A percentile compares a stretch with the other conserved stretches of the same genome.
Conservation (phyloP, 2,329 filamentous ascomycete genomes). For the Exophiala calicioides region DNA sequence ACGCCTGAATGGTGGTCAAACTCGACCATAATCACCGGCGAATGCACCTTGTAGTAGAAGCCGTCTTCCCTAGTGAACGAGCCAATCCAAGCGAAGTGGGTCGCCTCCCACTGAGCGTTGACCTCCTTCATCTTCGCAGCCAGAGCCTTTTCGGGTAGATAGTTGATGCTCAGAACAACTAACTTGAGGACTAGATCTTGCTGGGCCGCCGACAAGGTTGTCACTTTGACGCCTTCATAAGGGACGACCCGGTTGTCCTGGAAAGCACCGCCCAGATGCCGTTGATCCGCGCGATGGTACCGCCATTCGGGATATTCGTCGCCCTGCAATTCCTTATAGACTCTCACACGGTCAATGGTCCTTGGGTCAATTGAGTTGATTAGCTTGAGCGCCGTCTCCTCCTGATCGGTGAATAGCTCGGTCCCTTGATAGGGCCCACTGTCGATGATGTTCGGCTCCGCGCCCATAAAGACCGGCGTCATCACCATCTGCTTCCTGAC, state of each 20-base stretch:
- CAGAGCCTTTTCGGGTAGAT: slow-evolving; percentile 61
- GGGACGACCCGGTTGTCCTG: slow-evolving; percentile 63
- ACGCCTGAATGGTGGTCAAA: slow-evolving; percentile 4
- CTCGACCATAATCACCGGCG: slow-evolving; percentile 6
- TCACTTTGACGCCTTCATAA: slow-evolving; percentile 65
- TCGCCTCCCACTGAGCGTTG: slow-evolving; percentile 62
- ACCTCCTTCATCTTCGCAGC: slow-evolving; percentile 57
- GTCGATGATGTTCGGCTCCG: slow-evolving; percentile 17
- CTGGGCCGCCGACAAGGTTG: slow-evolving; percentile 44
- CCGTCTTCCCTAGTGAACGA: slow-evolving; percentile 1
- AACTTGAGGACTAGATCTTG: slow-evolving; percentile 58
- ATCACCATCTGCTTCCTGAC: slow-evolving; percentile 12
- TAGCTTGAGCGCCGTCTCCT: slow-evolving; percentile 6
- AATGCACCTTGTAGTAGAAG: slow-evolving; percentile 14
- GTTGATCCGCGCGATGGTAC: slow-evolving; percentile 12
- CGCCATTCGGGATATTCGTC: slow-evolving; percentile 7
- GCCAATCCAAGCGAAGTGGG: slow-evolving; percentile 67
- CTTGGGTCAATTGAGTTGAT: not conserved
- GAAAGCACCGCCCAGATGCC: slow-evolving; percentile 17
- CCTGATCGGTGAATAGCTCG: slow-evolving; percentile 14
- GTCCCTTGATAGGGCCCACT: slow-evolving; percentile 8
- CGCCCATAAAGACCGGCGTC: slow-evolving; percentile 17
- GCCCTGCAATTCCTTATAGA: slow-evolving; percentile 7
- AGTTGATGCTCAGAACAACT: slow-evolving; percentile 64
- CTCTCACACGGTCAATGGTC: not conserved